These are phyloP conservation scores for Pseudopyricularia javanii DNA, from an alignment of 2,329 filamentous ascomycete species.

Conservation along the genomic window DNA sequence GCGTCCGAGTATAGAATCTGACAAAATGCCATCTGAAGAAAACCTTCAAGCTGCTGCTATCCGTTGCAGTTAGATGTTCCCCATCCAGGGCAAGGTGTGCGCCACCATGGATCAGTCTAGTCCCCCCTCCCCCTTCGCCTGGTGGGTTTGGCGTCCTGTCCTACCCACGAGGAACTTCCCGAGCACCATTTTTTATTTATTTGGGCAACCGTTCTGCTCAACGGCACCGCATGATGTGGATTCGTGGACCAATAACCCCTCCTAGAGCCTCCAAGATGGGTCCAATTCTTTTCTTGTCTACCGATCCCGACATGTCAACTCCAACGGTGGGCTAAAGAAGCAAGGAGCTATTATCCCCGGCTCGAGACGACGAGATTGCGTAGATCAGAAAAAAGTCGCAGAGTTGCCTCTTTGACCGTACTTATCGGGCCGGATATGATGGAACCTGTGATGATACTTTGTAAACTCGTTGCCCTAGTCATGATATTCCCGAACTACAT, in stretches of 20 bases:
- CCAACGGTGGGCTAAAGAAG: no score
- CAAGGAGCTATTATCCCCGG: no score
- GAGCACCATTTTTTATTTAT: no score
- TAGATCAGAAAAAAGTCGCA: no score
- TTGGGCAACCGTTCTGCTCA: not conserved
- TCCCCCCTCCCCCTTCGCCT: not conserved
- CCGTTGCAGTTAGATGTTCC: no score
- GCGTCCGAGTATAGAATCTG: not conserved
- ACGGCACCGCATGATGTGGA: conserved; percentile 1
- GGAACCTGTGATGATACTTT: no score
- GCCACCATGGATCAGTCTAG: not conserved
- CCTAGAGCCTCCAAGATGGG: conserved; percentile 3
- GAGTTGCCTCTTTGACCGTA: no score
- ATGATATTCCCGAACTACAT: no score
- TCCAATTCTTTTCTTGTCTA: not conserved
- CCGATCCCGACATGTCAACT: no score
- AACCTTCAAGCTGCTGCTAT: not conserved
- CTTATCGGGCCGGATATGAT: no score
- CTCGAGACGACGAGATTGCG: no score
- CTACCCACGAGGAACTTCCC: not conserved
- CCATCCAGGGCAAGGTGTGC: not conserved
- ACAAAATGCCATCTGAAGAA: not conserved
- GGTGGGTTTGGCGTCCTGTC: not conserved
- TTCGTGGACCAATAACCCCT: not conserved
- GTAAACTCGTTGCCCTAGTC: no score